phyloP scores from a whole-genome alignment of 169 alveolate species.

The Plasmodium fragile region DNA sequence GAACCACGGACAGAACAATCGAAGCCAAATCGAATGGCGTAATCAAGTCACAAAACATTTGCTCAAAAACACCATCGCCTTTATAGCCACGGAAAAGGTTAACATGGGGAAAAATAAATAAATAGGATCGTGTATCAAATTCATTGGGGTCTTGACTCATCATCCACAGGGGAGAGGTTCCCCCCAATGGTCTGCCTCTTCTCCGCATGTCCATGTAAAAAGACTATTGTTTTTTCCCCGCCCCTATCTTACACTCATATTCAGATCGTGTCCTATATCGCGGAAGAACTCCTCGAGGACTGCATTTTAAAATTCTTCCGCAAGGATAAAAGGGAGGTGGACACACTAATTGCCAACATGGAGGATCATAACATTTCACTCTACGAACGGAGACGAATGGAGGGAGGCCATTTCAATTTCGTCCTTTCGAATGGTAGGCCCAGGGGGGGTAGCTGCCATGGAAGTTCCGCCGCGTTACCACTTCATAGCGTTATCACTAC shows the following conservation, averaged over 20 bases:
- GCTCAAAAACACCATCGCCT: constrained; percentile 27
- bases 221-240: background rate
- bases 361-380: background rate
- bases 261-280: constrained; percentile 34
- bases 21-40: constrained; percentile 1
- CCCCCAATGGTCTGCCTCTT: background rate
- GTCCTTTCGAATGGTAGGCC: constrained; percentile 6
- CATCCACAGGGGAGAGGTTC: background rate
- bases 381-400: constrained; percentile 24
- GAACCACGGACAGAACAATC: background rate
- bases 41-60: constrained; percentile 3
- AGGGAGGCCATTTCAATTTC: constrained; percentile 24
- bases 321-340: background rate
- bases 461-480: too few species aligned
- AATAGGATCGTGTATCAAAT: background rate
- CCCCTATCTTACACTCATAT: background rate
- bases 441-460: background rate
- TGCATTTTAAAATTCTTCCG: background rate
- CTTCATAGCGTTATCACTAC: too few species aligned
- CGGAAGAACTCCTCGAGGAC: constrained; percentile 37
- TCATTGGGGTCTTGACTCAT: background rate
- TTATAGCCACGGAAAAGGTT: constrained; percentile 50
- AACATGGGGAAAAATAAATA: background rate
- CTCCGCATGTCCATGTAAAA: background rate
- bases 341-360: constrained; percentile 1